phyloP scores from a whole-genome alignment of 2,329 filamentous ascomycete genomes.

The Diaporthe vaccinii region DNA sequence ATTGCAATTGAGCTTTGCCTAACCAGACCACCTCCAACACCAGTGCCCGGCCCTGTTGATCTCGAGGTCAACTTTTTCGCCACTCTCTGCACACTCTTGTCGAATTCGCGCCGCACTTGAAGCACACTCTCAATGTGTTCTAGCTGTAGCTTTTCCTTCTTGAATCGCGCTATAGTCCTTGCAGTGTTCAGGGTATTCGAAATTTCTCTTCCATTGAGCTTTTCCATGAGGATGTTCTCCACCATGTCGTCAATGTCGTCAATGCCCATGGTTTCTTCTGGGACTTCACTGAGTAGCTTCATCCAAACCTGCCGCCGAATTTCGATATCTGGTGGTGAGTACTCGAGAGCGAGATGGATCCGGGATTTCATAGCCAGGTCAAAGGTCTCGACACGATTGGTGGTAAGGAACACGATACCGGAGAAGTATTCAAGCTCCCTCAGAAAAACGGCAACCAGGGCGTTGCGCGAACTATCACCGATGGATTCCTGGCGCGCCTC shows the following conservation, averaged over 20 bases:
- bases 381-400: conserved; percentile 4
- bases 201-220: conserved; percentile 44
- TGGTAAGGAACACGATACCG: conserved; percentile 10
- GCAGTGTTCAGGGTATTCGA: conserved; percentile 43
- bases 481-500: not conserved
- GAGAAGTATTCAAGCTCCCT: conserved; percentile 10
- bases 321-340: not conserved
- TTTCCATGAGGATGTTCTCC: conserved; percentile 38
- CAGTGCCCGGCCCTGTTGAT: not conserved
- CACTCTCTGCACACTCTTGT: conserved; percentile 11
- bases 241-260: conserved; percentile 20
- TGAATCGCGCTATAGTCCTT: conserved; percentile 35
- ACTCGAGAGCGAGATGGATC: not conserved
- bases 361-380: conserved; percentile 1
- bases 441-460: not conserved
- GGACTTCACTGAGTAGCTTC: not conserved
- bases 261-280: not conserved
- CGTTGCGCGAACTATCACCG: not conserved
- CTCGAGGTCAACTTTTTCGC: not conserved
- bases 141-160: not conserved
- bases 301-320: not conserved
- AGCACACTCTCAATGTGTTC: conserved; percentile 22
- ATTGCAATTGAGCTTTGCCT: conserved; percentile 4
- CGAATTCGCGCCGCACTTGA: not conserved
- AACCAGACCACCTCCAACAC: not conserved